Percentiles rank a stretch among this genome's conserved stretches.
phyloP scores from a whole-genome alignment of 2,329 filamentous ascomycete species.

The Hymenoscyphus fraxineus region DNA sequence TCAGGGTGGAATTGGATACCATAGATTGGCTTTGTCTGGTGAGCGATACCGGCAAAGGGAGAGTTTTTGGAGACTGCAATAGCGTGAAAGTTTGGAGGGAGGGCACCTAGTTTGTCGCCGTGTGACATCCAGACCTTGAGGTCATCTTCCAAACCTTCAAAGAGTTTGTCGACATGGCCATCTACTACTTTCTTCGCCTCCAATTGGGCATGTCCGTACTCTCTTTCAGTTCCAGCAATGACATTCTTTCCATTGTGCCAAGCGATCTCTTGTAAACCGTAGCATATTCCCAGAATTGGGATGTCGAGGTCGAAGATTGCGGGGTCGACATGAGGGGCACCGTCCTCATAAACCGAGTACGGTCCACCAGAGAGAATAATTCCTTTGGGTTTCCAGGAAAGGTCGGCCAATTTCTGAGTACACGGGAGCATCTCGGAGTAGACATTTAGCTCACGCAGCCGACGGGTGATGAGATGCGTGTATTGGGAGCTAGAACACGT shows the following conservation, averaged over 20 bases:
- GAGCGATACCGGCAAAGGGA: slow-evolving; percentile 75
- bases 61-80: slow-evolving; percentile 75
- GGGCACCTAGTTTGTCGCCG: slow-evolving; percentile 73
- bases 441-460: slow-evolving; percentile 73
- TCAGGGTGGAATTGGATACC: slow-evolving; percentile 76
- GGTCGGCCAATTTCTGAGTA: slow-evolving; percentile 73
- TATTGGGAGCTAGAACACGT: slow-evolving; percentile 52
- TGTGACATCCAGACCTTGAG: slow-evolving; percentile 83
- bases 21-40: slow-evolving; percentile 66
- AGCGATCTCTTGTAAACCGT: slow-evolving; percentile 66
- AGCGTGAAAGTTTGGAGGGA: slow-evolving; percentile 69
- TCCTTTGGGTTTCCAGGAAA: slow-evolving; percentile 77
- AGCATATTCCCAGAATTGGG: slow-evolving; percentile 46
- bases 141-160: slow-evolving; percentile 67
- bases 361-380: slow-evolving; percentile 73
- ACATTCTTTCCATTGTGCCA: slow-evolving; percentile 67
- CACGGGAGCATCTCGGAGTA: slow-evolving; percentile 88
- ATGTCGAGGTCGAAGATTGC: slow-evolving; percentile 74
- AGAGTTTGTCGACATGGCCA: slow-evolving; percentile 71
- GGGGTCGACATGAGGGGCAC: slow-evolving; percentile 75
- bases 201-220: slow-evolving; percentile 41
- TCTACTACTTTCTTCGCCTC: slow-evolving; percentile 52
- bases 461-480: slow-evolving; percentile 59
- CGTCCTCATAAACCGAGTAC: slow-evolving; percentile 76
- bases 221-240: slow-evolving; percentile 56